Base-by-base conservation (phyloP, 345 rosid species). In the Pelargonium nanum region DNA sequence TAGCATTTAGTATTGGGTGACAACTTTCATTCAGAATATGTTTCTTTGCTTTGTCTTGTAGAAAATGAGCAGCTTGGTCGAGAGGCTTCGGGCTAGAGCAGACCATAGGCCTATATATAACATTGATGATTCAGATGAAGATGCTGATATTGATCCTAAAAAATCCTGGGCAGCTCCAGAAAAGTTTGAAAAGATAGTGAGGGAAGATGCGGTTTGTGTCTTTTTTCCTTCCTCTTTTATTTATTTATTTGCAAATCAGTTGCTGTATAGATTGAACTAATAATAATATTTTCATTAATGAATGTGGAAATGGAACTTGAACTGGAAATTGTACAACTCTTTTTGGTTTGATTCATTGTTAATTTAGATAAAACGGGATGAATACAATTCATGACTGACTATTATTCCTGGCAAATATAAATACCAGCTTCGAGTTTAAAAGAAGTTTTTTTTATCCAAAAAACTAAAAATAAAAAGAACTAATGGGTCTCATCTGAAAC, bases 41-140 rank as follows among this genome's bases (percentile, higher is more conserved):
- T 40, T 12, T 12, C 16, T 7, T 40, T 12, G 48, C 15, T 40
- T 40, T 40, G 48, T 40, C 48, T 9, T 6, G 15, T 40, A 40
- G 48, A 40, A 40, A 40, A 94, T 94, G 99, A 94, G 95, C 80
- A 94, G 99, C 81, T 80, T 94, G 74, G 96, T 82, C 24, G 99
- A 94, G 82, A 80, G 97, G 86, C 89, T 94, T 17, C 92, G 99
- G 21, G 81, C 76, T 53, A 70, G 99, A 75, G 78, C 97, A 51
- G 95, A 88, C 58, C 78, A 88, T 65, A 94, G 64, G 75, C 99
- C 99, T 24, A 51, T 90, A 68, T 93, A 93, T 70, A 86, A 79
- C 74, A 56, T 94, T 13, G 97, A 94, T 73, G 99, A 94, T 21
- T 94, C 96, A 9, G 97, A 94, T 70, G 95, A 87, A 61, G 99